Evolutionary conservation across 129 eudicot species (phyloP), one percentile per base, ranked within the genome.

Genomic region (Artemisia tridentata): DNA sequence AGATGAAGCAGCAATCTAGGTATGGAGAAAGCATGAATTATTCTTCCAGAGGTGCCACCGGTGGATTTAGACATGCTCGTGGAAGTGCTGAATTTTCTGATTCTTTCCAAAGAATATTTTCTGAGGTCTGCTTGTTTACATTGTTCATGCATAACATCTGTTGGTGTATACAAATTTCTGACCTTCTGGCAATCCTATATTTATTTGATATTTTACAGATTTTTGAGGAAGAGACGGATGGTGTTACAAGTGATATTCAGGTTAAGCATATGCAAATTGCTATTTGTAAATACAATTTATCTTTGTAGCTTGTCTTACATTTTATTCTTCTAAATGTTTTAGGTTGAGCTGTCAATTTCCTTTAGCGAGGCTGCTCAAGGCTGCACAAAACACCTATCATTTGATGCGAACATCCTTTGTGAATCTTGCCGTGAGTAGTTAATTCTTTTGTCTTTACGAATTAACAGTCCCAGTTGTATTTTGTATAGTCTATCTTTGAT

Each of bases 291-390:
- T 55, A 53, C 21, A 51, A 66, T 67, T 67, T 31, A 12, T 29
- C 43, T 43, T 49, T 41, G 25, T 58, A n/a, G 68, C 31, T 13
- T 74, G 48, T 70, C 10, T 18, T 65, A 72, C 20, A 61, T 14
- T 21, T 13, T 55, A 15, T 51, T 68, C 17, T 51, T 70, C 20
- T 38, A 20, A 31, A 52, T 60, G 31, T 76, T 67, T 58, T 71
- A 92, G 98, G 90, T 87, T 81, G 96, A 89, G 55, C 84, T 92
- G 72, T 63, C 79, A 54, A 86, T 92, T 68, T 81, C 96, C 10
- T 92, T 92, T 72, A 68, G 82, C 65, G 98, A 92, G 85, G 98
- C 98, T 62, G 95, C 92, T 48, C 72, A 78, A 74, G 98, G 98
- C 69, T 92, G 96, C 92, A 89, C 86, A 23, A 89, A 92, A 78